Base-by-base conservation (phyloP, 2,329 filamentous ascomycete species). In the Scedosporium aurantiacum region DNA sequence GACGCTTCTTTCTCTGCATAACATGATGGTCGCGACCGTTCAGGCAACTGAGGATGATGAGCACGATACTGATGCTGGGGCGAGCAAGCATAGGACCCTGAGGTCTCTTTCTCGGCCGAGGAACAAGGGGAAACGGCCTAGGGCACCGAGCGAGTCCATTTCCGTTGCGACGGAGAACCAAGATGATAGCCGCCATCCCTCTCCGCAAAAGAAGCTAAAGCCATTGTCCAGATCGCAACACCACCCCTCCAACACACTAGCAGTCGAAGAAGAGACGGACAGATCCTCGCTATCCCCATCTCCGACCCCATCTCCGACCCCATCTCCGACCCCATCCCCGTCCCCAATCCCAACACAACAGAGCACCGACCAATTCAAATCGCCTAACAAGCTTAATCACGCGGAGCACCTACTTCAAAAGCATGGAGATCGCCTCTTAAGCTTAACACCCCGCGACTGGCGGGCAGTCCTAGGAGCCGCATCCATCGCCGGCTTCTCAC, bases 401-500 rank as follows among this genome's bases (percentile, higher is more conserved):
- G n/a, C 32, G 4, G 25, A 18, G 5, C 16, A 32, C 21, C 5
- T n/a, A 4, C 50, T 55, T 37, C 54, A 37, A 52, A 43, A 54
- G 41, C 57, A 32, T 14, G 45, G 21, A 32, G 37, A 40, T 47
- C 21, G 47, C 45, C 25, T 45, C 18, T 16, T 52, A 8, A 27
- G 58, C 18, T 47, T 55, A 4, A 28, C n/a, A 10, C 58, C 58
- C n/a, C 82, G 89, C 23, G 89, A 95, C 74, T 97, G 93, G 93
- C 88, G 85, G 66, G 90, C 96, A 66, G 82, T 97, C 1, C 74
- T 97, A 28, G 89, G 89, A 0, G 79, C 91, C 0, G 93, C 93
- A 2, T 82, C 89, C 0, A 74, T 95, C 58, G 82, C 82, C 1
- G 90, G 89, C 0, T 92, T 91, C 73, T 76, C 88, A 1, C 72